Evolutionary conservation across 2,329 filamentous ascomycete genomes (phyloP).

Genomic region (Tolypocladium ovalisporum): DNA sequence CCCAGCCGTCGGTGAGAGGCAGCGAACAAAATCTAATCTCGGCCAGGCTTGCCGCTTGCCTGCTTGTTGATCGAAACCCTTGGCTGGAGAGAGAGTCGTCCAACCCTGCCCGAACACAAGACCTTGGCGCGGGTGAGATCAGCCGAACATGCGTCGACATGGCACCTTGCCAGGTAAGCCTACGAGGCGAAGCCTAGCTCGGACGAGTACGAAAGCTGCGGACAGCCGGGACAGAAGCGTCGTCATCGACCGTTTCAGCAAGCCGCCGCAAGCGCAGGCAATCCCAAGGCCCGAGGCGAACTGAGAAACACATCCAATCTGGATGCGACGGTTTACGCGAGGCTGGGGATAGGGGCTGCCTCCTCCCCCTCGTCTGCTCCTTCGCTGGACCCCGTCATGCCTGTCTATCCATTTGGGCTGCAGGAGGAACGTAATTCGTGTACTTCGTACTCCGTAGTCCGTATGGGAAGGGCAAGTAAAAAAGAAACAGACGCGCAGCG

Average conservation of each 20-base stretch:
- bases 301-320: slow-evolving; percentile 9
- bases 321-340: slow-evolving; percentile 1
- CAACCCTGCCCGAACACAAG: not conserved
- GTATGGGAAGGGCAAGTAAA: not conserved
- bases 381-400: not conserved
- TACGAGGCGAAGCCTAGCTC: not conserved
- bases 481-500: not conserved
- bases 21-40: not conserved
- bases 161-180: not conserved
- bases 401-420: not conserved
- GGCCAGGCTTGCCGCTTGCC: not conserved
- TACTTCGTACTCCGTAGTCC: too few species aligned
- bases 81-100: not conserved
- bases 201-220: not conserved
- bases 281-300: not conserved
- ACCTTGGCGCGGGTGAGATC: not conserved
- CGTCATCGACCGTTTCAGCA: not conserved
- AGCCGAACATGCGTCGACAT: not conserved
- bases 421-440: not conserved
- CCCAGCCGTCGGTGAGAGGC: not conserved
- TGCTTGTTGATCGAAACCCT: not conserved
- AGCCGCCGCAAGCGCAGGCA: not conserved
- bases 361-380: not conserved
- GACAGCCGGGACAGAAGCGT: not conserved
- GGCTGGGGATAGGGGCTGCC: not conserved